A percentile compares a stretch with the other conserved stretches of the same genome.
Conservation (phyloP, 1,284 basidiomycete genomes). For the Tilletia caries region DNA sequence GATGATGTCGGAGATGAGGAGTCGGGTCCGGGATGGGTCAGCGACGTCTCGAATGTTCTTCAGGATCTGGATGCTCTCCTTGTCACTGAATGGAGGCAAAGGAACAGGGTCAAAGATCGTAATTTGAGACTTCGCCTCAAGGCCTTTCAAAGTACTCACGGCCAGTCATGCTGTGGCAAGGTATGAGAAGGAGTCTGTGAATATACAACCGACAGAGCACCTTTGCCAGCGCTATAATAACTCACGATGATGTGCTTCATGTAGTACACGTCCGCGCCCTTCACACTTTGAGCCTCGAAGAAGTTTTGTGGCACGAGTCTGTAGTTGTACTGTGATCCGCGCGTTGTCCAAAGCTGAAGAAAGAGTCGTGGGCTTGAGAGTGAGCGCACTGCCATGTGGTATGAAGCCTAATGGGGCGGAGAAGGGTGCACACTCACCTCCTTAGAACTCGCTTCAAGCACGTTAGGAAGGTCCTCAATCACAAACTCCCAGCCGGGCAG, state of each 20-base stretch:
- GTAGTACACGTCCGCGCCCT: constrained; percentile 18
- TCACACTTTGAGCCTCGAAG: constrained; percentile 15
- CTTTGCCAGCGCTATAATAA: too few species aligned
- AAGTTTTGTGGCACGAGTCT: constrained; percentile 15
- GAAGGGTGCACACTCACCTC: constrained; percentile 5
- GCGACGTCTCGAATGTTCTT: constrained; percentile 1
- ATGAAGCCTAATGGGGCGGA: too few species aligned
- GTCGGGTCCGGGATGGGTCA: background rate
- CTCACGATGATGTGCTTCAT: constrained; percentile 13
- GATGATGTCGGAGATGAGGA: constrained; percentile 6
- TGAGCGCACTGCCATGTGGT: too few species aligned
- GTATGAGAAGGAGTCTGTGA: too few species aligned
- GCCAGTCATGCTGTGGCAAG: background rate
- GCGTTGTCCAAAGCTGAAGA: constrained; percentile 11
- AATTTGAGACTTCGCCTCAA: too few species aligned
- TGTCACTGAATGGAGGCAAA: background rate
- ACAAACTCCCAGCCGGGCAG: constrained; percentile 14
- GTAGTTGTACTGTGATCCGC: background rate
- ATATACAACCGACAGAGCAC: too few species aligned
- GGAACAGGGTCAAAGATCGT: too few species aligned
- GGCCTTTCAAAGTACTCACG: too few species aligned
- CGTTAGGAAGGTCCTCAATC: constrained; percentile 13
- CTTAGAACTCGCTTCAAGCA: constrained; percentile 9
- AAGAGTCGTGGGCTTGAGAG: too few species aligned
- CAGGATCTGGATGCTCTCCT: background rate